Base-by-base conservation (phyloP, 1,284 basidiomycete genomes). In the Pterula multifida region DNA sequence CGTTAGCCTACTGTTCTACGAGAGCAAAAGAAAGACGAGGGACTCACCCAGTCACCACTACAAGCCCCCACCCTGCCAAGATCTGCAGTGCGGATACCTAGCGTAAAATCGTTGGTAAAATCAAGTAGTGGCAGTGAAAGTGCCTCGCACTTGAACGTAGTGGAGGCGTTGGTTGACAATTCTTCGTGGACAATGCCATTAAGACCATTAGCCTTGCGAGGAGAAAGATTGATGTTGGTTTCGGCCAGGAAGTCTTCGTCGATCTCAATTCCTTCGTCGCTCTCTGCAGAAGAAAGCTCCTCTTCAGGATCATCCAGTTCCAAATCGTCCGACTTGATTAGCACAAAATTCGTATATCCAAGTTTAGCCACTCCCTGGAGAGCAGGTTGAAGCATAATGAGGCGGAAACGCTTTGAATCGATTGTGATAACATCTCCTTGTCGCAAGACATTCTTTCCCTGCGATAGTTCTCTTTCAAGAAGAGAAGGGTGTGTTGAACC, bases 1-100 rank as follows among this genome's bases (percentile, higher is more conserved):
- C 57, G 32, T 51, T 60, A 32, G 19, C 21, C n/a, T 19, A 4
- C 9, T 9, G 6, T 17, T 42, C 4, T 4, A 42, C 6, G 22
- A 23, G 35, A 23, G 19, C 32, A 21, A 24, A 23, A 36, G 22
- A 17, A 35, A 21, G 36, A 49, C 9, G 21, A 52, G 17, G 26
- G 36, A 61, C 82, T 57, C 58, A 90, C 91, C 92, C 92, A 95
- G 63, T 96, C 90, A 26, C 89, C 88, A 56, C 82, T 81, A 55
- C 94, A 78, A 2, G 89, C 67, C 0, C 91, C 92, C 24, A 91
- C 66, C 47, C 73, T 71, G 11, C 79, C 80, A 15, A 97, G 70
- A 49, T 88, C 83, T 17, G 69, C 61, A 2, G 81, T 78, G 21
- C 73, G 69, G 23, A 83, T 55, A 56, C 78, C 83, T 0, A 86